Evolutionary conservation across 495 filamentous ascomycete species (phyloP).

Genomic region (Xeromyces bisporus): DNA sequence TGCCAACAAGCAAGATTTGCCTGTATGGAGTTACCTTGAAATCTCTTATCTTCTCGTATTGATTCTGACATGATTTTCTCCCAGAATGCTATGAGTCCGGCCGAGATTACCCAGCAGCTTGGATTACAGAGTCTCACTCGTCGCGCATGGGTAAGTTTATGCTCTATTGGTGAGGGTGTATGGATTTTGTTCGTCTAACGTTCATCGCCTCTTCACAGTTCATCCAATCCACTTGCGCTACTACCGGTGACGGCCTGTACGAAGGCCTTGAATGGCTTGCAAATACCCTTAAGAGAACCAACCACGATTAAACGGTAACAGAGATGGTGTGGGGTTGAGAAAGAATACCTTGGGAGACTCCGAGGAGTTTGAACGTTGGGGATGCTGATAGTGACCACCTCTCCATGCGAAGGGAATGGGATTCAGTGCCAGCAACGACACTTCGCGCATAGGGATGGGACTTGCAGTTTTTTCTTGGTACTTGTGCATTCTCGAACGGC

Average conservation of each 20-base stretch:
- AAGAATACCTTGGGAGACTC: conserved; percentile 27
- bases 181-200: too few species aligned
- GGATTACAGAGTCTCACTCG: conserved; percentile 96
- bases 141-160: conserved; percentile 80
- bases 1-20: conserved; percentile 99
- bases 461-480: conserved; percentile 18
- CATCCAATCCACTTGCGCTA: conserved; percentile 99
- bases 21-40: too few species aligned
- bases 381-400: background rate
- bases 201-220: too few species aligned
- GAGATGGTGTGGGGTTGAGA: conserved; percentile 15
- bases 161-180: too few species aligned
- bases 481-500: conserved; percentile 24
- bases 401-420: conserved; percentile 7
- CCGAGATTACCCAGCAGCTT: conserved; percentile 99
- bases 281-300: conserved; percentile 82
- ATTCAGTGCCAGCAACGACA: conserved; percentile 18
- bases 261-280: conserved; percentile 99
- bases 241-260: conserved; percentile 97
- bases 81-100: conserved; percentile 98
- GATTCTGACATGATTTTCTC: conserved; percentile 5
- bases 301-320: conserved; percentile 50
- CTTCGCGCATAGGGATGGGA: conserved; percentile 13
- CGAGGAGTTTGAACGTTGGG: conserved; percentile 28
- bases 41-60: too few species aligned